Percentiles rank a stretch among this genome's conserved stretches.
These are phyloP conservation scores for Elsinoe ampelina DNA, from an alignment of 2,329 filamentous ascomycete species.

Conservation along the genomic window DNA sequence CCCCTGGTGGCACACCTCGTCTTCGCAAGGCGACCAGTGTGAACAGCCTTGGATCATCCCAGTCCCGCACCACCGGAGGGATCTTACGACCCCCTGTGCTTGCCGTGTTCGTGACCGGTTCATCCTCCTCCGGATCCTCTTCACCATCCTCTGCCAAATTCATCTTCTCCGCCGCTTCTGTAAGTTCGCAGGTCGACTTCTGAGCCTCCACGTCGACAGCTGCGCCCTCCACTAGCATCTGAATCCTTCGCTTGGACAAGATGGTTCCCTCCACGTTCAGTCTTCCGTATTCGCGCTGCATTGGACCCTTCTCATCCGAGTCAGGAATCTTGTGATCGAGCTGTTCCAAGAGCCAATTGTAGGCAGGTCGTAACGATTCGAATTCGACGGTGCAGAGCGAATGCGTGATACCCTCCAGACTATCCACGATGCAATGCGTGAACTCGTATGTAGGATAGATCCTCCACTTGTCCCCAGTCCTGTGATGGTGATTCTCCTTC, in stretches of 20 bases:
- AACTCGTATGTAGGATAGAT: constrained; percentile 97
- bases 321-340: constrained; percentile 68
- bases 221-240: constrained; percentile 64
- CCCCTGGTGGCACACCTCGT: constrained; percentile 77
- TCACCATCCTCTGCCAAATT: constrained; percentile 35
- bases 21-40: constrained; percentile 77
- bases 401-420: constrained; percentile 85
- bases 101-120: constrained; percentile 19
- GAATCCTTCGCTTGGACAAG: constrained; percentile 76
- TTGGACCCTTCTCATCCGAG: constrained; percentile 49
- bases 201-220: constrained; percentile 25
- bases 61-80: constrained; percentile 59
- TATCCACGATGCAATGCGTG: constrained; percentile 77
- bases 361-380: constrained; percentile 71
- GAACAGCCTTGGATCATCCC: constrained; percentile 87
- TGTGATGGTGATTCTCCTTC: constrained; percentile 62
- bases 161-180: constrained; percentile 30
- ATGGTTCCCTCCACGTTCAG: constrained; percentile 77
- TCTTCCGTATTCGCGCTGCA: constrained; percentile 82
- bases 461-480: constrained; percentile 75
- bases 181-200: constrained; percentile 21
- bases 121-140: constrained; percentile 23
- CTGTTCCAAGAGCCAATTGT: constrained; percentile 80
- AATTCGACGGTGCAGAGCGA: constrained; percentile 92
- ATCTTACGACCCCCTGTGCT: constrained; percentile 25